Conservation (phyloP, 2,329 filamentous ascomycete species). For the Fusarium tjaetaba region DNA sequence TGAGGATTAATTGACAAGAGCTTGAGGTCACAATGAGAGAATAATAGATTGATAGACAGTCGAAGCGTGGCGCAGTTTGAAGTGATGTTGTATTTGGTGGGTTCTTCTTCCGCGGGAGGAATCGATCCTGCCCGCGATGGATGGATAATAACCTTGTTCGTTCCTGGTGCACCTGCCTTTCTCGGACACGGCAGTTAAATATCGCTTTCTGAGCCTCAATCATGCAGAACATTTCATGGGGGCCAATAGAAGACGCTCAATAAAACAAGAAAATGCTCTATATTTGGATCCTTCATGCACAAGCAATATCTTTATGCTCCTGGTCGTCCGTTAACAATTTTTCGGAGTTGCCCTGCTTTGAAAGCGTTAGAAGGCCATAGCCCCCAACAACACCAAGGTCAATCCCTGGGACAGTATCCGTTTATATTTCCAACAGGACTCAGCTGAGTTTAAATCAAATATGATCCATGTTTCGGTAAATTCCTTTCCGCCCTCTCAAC, state of each 20-base stretch:
- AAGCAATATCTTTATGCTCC: background rate
- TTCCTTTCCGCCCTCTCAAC: background rate
- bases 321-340: background rate
- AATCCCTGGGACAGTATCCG: background rate
- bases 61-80: background rate
- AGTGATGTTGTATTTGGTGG: conserved; percentile 1
- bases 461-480: background rate
- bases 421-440: background rate
- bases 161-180: conserved; percentile 2
- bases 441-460: background rate
- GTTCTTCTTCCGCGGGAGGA: background rate
- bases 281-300: background rate
- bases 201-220: background rate
- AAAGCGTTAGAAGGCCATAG: background rate
- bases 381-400: background rate
- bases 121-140: background rate
- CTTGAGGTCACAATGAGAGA: background rate
- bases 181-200: background rate
- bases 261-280: background rate
- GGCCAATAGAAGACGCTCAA: background rate
- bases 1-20: background rate
- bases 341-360: background rate
- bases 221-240: background rate
- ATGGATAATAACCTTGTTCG: background rate
- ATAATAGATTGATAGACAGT: background rate